Evolutionary conservation across 306 rosid genomes (phyloP).

Genomic region (Gastrolobium bilobum): DNA sequence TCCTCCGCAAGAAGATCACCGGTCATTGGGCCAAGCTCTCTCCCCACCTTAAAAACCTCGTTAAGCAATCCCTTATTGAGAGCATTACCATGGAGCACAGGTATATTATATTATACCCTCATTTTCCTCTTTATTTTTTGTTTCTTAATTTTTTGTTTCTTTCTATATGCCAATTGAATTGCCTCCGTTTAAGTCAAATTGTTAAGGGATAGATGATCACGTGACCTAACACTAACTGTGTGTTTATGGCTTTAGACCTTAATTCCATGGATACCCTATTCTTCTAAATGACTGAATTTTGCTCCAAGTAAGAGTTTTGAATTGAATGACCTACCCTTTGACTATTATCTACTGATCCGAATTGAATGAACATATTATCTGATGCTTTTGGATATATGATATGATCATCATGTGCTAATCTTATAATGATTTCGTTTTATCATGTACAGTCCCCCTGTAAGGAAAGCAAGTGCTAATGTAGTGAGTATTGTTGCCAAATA

Average conservation of each 20-base stretch:
- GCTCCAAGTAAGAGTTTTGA: no score
- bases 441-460: slow-evolving; percentile 82
- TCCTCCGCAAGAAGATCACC: slow-evolving; percentile 97
- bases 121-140: no score
- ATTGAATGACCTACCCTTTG: no score
- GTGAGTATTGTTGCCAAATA: slow-evolving; percentile 93
- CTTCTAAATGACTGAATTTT: no score
- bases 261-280: no score
- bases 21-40: slow-evolving; percentile 98
- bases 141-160: no score
- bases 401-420: background rate
- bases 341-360: no score
- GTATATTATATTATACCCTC: slow-evolving; percentile 29
- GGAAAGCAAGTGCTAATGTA: slow-evolving; percentile 96
- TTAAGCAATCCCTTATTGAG: slow-evolving; percentile 85
- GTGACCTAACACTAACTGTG: no score
- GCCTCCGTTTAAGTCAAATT: no score
- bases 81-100: slow-evolving; percentile 95
- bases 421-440: slow-evolving; percentile 12
- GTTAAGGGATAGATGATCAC: no score
- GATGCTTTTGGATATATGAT: background rate
- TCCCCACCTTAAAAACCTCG: slow-evolving; percentile 73
- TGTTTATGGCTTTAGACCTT: no score
- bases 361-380: background rate
- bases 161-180: no score